A percentile compares a stretch with the other conserved stretches of the same genome.
Evolutionary conservation across 352 stramenopile species (phyloP).

Genomic region (Globisporangium rhizosaccharum): DNA sequence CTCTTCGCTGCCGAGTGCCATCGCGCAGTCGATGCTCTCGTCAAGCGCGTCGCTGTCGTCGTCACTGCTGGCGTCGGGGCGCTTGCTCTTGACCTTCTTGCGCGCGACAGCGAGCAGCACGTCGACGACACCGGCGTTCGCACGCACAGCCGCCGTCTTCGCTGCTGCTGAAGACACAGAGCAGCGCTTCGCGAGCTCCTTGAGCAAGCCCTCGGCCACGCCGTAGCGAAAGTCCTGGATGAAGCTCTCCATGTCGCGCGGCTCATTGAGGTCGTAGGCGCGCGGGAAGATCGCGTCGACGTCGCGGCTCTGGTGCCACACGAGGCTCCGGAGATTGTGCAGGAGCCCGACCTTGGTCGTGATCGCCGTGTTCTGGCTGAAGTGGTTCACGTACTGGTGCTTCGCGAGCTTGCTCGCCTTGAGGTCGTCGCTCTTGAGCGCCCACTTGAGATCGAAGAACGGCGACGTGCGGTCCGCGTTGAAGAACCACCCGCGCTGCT

Average conservation of each 20-base stretch:
- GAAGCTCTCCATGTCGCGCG: constrained; percentile 81
- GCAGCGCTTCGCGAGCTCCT: constrained; percentile 37
- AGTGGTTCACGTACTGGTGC: constrained; percentile 89
- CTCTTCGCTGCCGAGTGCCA: constrained; percentile 27
- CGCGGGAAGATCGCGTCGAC: constrained; percentile 83
- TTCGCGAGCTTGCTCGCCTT: constrained; percentile 75
- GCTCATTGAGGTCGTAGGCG: constrained; percentile 87
- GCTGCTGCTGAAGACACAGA: constrained; percentile 15
- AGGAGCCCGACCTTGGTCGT: constrained; percentile 90
- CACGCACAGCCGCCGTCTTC: constrained; percentile 11
- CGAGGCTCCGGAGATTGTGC: constrained; percentile 65
- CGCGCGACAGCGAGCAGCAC: constrained; percentile 44
- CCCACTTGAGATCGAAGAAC: constrained; percentile 92
- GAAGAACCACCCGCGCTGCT: constrained; percentile 86
- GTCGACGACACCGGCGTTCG: constrained; percentile 55
- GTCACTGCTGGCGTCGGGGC: constrained; percentile 14
- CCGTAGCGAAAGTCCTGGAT: constrained; percentile 89
- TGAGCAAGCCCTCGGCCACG: constrained; percentile 78
- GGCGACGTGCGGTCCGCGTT: constrained; percentile 79
- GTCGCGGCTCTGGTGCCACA: constrained; percentile 83
- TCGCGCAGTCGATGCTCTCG: constrained; percentile 49
- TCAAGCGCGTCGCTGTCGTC: constrained; percentile 29
- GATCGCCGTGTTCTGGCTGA: constrained; percentile 87
- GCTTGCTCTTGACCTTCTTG: constrained; percentile 55
- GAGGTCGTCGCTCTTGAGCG: constrained; percentile 85